These are phyloP conservation scores for Penicillium nordicum DNA, from an alignment of 2,329 filamentous ascomycete species.

Conservation along the genomic window DNA sequence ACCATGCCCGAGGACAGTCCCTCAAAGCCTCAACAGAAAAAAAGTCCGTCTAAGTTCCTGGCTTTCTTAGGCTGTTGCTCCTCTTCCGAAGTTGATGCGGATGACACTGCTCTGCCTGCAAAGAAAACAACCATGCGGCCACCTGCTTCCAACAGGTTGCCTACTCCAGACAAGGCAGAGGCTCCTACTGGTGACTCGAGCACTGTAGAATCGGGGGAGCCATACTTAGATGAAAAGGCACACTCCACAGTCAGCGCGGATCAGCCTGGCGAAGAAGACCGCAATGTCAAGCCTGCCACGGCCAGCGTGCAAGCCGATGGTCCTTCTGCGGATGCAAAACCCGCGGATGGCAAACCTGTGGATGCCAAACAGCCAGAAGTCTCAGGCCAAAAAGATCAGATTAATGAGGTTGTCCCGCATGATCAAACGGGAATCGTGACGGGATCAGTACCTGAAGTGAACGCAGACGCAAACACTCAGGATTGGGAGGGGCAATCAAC, in stretches of 20 bases:
- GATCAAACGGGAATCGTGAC: slow-evolving; percentile 6
- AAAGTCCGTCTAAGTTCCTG: slow-evolving; percentile 40
- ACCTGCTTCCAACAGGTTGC: slow-evolving; percentile 35
- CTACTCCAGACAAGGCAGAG: slow-evolving; percentile 41
- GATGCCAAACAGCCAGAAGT: slow-evolving; percentile 15
- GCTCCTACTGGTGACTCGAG: slow-evolving; percentile 39
- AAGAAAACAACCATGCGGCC: slow-evolving; percentile 46
- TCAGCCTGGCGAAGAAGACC: slow-evolving; percentile 30
- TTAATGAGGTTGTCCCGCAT: slow-evolving; percentile 11
- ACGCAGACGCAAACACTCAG: slow-evolving; percentile 15
- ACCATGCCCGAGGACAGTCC: slow-evolving; percentile 30
- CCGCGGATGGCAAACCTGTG: slow-evolving; percentile 11
- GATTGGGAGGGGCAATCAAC: slow-evolving; percentile 40
- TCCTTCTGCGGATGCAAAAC: slow-evolving; percentile 15
- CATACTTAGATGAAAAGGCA: slow-evolving; percentile 40
- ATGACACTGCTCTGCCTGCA: slow-evolving; percentile 43
- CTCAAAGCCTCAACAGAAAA: slow-evolving; percentile 40
- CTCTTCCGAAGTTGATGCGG: slow-evolving; percentile 44
- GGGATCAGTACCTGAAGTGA: slow-evolving; percentile 16
- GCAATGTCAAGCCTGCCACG: slow-evolving; percentile 31
- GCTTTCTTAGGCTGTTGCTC: slow-evolving; percentile 51
- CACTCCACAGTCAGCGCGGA: slow-evolving; percentile 31
- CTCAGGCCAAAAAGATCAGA: slow-evolving; percentile 12
- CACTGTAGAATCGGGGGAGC: slow-evolving; percentile 40
- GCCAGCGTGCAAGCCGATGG: slow-evolving; percentile 38